A percentile compares a stretch with the other conserved stretches of the same genome.
Evolutionary conservation across 192 early-diverging fungal species (phyloP).

Genomic region (Thamnidium elegans): DNA sequence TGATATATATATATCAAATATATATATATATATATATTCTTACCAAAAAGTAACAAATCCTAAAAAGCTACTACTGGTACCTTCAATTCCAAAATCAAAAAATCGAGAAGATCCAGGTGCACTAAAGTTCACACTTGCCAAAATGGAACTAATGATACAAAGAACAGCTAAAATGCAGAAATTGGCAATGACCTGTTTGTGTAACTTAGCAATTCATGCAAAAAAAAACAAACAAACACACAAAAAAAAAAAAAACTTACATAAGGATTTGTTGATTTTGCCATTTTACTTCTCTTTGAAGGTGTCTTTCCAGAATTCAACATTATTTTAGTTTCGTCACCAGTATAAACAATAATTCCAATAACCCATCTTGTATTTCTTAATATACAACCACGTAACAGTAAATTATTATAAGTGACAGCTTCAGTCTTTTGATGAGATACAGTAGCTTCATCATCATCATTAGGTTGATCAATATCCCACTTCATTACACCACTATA

Average conservation of each 20-base stretch:
- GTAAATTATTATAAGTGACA: constrained; percentile 72
- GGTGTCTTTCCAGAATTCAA: constrained; percentile 92
- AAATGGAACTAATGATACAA: constrained; percentile 65
- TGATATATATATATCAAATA: background rate
- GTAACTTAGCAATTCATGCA: background rate
- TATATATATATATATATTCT: background rate
- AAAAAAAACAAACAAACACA: too few relatives aligned
- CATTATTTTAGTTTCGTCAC: constrained; percentile 96
- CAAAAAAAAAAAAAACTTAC: constrained; percentile 42
- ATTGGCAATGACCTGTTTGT: constrained; percentile 67
- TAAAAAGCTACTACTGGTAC: constrained; percentile 45
- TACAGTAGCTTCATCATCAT: constrained; percentile 24
- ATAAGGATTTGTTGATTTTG: constrained; percentile 89
- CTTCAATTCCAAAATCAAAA: constrained; percentile 54
- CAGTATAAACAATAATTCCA: constrained; percentile 85
- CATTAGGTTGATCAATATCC: constrained; percentile 26
- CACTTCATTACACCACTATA: constrained; percentile 76
- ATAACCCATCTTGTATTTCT: constrained; percentile 90
- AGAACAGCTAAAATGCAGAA: constrained; percentile 77
- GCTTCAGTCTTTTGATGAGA: constrained; percentile 60
- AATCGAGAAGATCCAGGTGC: constrained; percentile 49
- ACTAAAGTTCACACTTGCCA: constrained; percentile 60
- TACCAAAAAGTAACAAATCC: constrained; percentile 76
- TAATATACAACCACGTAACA: constrained; percentile 91
- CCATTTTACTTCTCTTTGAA: constrained; percentile 88